Conservation (phyloP, 2,329 filamentous ascomycete species). For the Pezicula neosporulosa region DNA sequence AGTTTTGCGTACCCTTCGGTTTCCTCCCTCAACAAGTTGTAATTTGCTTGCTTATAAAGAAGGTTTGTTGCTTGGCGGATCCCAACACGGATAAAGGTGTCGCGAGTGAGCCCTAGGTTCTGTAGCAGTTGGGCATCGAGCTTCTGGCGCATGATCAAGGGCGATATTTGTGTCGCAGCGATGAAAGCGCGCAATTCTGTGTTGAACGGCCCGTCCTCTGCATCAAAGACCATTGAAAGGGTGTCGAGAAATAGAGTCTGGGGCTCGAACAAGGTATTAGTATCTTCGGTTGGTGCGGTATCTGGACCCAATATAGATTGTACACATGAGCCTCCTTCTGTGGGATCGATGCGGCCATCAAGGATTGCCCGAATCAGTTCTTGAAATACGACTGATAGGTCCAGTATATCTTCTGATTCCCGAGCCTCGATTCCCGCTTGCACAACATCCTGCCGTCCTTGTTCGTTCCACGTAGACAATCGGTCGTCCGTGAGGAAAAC, state of each 20-base stretch:
- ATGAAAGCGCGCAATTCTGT: slow-evolving; percentile 64
- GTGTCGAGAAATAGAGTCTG: slow-evolving; percentile 78
- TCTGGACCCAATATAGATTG: slow-evolving; percentile 68
- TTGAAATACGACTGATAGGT: slow-evolving; percentile 73
- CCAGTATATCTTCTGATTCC: slow-evolving; percentile 63
- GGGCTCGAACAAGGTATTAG: slow-evolving; percentile 53
- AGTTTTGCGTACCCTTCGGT: slow-evolving; percentile 96
- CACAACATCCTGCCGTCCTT: slow-evolving; percentile 65
- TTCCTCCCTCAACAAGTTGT: slow-evolving; percentile 92
- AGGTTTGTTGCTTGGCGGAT: slow-evolving; percentile 91
- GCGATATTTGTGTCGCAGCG: slow-evolving; percentile 67
- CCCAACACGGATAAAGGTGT: slow-evolving; percentile 78
- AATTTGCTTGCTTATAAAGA: slow-evolving; percentile 93
- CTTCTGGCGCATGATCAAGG: slow-evolving; percentile 70
- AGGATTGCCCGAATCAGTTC: slow-evolving; percentile 78
- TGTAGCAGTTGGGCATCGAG: slow-evolving; percentile 78
- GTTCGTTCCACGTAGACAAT: slow-evolving; percentile 63
- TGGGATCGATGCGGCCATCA: slow-evolving; percentile 62
- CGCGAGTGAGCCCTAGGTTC: slow-evolving; percentile 74
- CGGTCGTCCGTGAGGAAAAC: slow-evolving; percentile 70
- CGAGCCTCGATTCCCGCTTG: slow-evolving; percentile 62
- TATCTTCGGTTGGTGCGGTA: slow-evolving; percentile 42
- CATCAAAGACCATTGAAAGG: slow-evolving; percentile 73
- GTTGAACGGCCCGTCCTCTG: slow-evolving; percentile 51
- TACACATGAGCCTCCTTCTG: slow-evolving; percentile 68